Base-by-base conservation (phyloP, 805 yeast species). In the Torulaspora microellipsoides region DNA sequence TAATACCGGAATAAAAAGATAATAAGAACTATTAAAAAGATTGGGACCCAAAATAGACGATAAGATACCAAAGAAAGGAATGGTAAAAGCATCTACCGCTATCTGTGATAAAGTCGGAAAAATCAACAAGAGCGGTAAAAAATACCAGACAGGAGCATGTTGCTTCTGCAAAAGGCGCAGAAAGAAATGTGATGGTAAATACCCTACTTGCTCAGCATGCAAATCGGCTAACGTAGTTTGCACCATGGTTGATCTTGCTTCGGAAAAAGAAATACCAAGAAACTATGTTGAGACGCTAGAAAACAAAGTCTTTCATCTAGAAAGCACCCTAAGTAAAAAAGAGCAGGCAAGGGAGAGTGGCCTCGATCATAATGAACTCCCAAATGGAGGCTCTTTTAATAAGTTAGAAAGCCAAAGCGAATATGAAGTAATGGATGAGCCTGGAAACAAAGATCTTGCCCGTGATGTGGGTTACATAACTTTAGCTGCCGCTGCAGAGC, bases 111-210 rank as follows among this genome's bases (percentile, higher is more conserved):
- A 30, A 2, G 28, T 11, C 14, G 43, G 38, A 41, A 45, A 43
- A 36, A 35, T 31, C 14, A 31, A 35, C 32, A 40, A 51, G 17
- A n/a, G 40, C n/a, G 50, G 52, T 7, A 48, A 52, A 12, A 61
- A 60, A 31, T 67, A 66, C 36, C 66, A 58, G 27, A 70, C 71
- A 38, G 70, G 76, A 2, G 79, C 80, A 1, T 77, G 81, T 51
- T 73, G 72, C 47, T 55, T 75, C 30, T 76, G 81, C 52, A 69
- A 78, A 40, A 52, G 55, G 44, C 72, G 69, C 51, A 72, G 76
- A 53, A 68, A 73, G 52, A 71, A 70, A 51, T 76, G 81, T 52
- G 79, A 75, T 56, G 78, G 75, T 31, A 62, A 60, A 29, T 73
- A 74, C 51, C 81, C 81, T 1, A 56, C 62, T 36, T 76, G 81